phyloP scores from a whole-genome alignment of 2,329 filamentous ascomycete species.

The Xylariaceae sp. region DNA sequence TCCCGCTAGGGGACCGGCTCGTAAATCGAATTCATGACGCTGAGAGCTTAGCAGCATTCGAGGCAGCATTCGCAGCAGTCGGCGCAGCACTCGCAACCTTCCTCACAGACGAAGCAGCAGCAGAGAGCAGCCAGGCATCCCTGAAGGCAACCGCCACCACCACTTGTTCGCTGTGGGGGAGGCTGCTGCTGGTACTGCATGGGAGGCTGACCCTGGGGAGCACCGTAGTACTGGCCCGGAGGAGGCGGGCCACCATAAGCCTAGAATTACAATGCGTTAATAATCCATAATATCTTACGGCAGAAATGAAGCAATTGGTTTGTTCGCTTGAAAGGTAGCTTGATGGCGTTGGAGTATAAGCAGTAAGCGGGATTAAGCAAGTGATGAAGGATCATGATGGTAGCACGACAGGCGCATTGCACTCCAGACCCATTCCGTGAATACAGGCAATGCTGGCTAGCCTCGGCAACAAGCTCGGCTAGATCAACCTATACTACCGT shows the following conservation, averaged over 20 bases:
- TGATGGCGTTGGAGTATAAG: background rate
- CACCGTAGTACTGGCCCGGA: slow-evolving; percentile 36
- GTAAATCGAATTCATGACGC: background rate
- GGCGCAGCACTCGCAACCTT: slow-evolving; percentile 46
- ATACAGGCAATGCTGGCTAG: background rate
- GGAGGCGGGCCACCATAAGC: slow-evolving; percentile 38
- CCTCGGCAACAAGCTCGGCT: background rate
- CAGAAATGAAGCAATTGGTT: background rate
- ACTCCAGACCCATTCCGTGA: background rate
- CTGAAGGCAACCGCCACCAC: slow-evolving; percentile 39
- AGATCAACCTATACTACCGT: background rate
- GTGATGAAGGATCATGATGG: background rate
- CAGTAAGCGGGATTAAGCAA: background rate
- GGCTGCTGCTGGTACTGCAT: slow-evolving; percentile 45
- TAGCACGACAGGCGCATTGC: background rate
- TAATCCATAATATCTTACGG: background rate
- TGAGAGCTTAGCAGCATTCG: slow-evolving; percentile 31
- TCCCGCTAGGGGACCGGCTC: background rate
- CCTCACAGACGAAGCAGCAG: slow-evolving; percentile 48
- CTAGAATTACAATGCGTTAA: slow-evolving; percentile 23
- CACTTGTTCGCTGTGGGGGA: slow-evolving; percentile 31
- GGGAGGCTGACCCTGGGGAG: slow-evolving; percentile 37
- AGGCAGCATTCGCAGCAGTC: slow-evolving; percentile 43
- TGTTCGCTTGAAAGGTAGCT: background rate
- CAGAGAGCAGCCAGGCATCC: slow-evolving; percentile 45